Evolutionary conservation across 495 filamentous ascomycete genomes (phyloP), one percentile per base, ranked within the genome.

Genomic region (Friedmanniomyces simplex): DNA sequence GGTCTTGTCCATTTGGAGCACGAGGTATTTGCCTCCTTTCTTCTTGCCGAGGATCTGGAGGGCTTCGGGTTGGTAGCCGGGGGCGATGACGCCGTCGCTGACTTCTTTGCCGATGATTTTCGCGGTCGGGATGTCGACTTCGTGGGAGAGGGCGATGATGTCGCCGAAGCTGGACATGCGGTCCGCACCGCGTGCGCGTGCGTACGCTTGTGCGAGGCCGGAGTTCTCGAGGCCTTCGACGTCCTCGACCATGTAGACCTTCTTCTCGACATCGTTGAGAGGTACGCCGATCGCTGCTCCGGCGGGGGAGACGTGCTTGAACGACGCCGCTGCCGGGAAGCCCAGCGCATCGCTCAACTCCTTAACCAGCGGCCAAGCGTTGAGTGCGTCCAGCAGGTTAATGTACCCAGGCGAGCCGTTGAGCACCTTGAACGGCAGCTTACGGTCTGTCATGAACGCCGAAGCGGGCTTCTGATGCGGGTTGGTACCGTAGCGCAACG

Each of bases 221-320:
- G 91, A 96, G 22, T 81, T 79, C 69, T 93, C 86, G 48, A 98
- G 79, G 52, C 84, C 88, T 52, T 84, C 81, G 66, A 98, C 91
- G 69, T 96, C 94, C 59, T 95, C 88, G 28, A 97, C 94, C 81
- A 98, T 95, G 76, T 93, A 97, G 26, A 96, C 91, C 76, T 94
- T 91, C 74, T 86, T 82, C 78, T 98, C 93, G 52, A 86, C 83
- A 51, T 88, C 82, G 57, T 73, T 88, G 63, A 98, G 78, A 36
- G 87, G 87, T 22, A 90, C 79, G 59, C 91, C 93, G 66, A 98
- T 89, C 54, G 93, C 93, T 48, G 93, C 93, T 62, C 93, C 93
- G 39, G 93, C 93, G 8, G 93, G 93, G 4, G 94, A 97, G 39
- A 97, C 93, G 69, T 97, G 94, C 80, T 98, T 98, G 84, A 98